Percentiles rank a stretch among this genome's conserved stretches.
Conservation (phyloP, 2,329 filamentous ascomycete genomes). For the Pleomassaria siparia region DNA sequence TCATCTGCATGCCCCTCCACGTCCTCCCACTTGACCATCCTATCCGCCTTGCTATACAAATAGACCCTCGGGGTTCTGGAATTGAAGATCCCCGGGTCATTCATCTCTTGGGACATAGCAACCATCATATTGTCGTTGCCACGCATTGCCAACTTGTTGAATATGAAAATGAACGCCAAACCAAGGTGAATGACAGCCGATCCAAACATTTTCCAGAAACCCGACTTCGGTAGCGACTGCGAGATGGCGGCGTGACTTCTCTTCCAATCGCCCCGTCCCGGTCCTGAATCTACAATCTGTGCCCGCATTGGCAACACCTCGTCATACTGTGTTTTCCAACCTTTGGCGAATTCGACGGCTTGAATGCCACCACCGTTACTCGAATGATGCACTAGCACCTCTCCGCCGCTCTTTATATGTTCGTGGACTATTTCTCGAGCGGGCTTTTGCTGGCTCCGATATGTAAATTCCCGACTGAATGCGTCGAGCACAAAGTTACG, state of each 20-base stretch:
- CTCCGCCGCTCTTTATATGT: conserved; percentile 23
- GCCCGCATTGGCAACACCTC: conserved; percentile 28
- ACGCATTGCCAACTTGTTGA: conserved; percentile 12
- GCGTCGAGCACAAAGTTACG: conserved; percentile 33
- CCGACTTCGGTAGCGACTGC: conserved; percentile 25
- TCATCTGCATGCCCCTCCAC: conserved; percentile 57
- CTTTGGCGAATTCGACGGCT: conserved; percentile 33
- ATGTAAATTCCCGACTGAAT: conserved; percentile 23
- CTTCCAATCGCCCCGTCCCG: conserved; percentile 35
- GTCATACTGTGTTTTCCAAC: conserved; percentile 27
- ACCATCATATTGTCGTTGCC: conserved; percentile 30
- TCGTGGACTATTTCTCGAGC: conserved; percentile 28
- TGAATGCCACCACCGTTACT: conserved; percentile 42
- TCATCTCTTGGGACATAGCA: conserved; percentile 31
- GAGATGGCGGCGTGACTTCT: conserved; percentile 33
- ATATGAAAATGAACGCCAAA: conserved; percentile 23
- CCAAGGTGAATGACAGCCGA: conserved; percentile 29
- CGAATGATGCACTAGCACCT: conserved; percentile 38
- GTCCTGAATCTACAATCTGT: conserved; percentile 38
- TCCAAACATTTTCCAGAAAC: conserved; percentile 30
- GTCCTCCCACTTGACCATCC: conserved; percentile 58
- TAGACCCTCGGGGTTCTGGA: conserved; percentile 53
- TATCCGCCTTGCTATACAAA: conserved; percentile 61
- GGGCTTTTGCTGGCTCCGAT: conserved; percentile 21
- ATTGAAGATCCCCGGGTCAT: conserved; percentile 30